Percentiles rank a stretch among this genome's conserved stretches.
These are phyloP conservation scores for Apiotrichum porosum DNA, from an alignment of 1,284 basidiomycete species.

Conservation along the genomic window DNA sequence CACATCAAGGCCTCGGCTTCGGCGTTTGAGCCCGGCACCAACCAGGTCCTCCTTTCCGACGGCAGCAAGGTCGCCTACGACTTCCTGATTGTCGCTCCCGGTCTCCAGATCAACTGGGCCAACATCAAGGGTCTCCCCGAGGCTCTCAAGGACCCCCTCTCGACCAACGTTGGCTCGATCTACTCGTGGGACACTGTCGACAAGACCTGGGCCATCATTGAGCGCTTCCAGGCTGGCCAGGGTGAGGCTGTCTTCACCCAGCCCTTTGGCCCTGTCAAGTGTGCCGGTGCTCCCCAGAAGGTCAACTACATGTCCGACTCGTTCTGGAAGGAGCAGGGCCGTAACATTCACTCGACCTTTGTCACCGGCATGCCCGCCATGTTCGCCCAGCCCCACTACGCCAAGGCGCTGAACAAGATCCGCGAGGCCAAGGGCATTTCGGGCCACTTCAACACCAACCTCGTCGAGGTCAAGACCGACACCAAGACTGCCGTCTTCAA, in stretches of 20 bases:
- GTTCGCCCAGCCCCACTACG: slow-evolving; percentile 83
- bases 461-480: slow-evolving; percentile 65
- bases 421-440: slow-evolving; percentile 74
- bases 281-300: slow-evolving; percentile 89
- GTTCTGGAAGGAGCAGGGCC: slow-evolving; percentile 48
- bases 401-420: slow-evolving; percentile 73
- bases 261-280: slow-evolving; percentile 90
- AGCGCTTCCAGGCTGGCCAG: slow-evolving; percentile 67
- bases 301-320: slow-evolving; percentile 85
- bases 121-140: slow-evolving; percentile 70
- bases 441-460: slow-evolving; percentile 77
- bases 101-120: slow-evolving; percentile 75
- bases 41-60: slow-evolving; percentile 63
- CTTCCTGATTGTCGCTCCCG: slow-evolving; percentile 79
- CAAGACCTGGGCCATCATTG: slow-evolving; percentile 77
- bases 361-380: slow-evolving; percentile 89
- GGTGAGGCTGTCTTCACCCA: slow-evolving; percentile 84
- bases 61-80: slow-evolving; percentile 79
- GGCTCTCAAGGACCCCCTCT: slow-evolving; percentile 66
- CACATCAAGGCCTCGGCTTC: slow-evolving; percentile 71
- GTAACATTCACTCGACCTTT: slow-evolving; percentile 62
- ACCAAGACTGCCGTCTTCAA: slow-evolving; percentile 80
- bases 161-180: slow-evolving; percentile 84
- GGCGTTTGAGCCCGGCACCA: slow-evolving; percentile 68
- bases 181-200: slow-evolving; percentile 85